Base-by-base conservation (phyloP, 768 basidiomycete species). In the Boletus barrowsii region DNA sequence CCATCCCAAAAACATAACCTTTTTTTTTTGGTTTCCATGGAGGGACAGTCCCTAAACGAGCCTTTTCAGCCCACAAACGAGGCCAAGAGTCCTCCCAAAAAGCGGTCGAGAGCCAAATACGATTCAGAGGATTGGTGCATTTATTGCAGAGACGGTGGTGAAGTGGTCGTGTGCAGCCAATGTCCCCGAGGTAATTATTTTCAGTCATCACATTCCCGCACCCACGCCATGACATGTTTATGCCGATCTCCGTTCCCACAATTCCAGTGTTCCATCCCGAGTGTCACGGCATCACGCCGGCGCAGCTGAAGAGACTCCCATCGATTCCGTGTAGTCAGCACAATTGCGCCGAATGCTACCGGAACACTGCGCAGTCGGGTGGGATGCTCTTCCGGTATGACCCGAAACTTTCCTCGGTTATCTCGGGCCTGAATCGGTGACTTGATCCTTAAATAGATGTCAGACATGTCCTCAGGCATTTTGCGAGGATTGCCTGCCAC, bases 41-140 rank as follows among this genome's bases (percentile, higher is more conserved):
- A 37, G 5, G 18, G 24, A 43, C 10, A 5, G 15, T 42, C 26
- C 33, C 58, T 61, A 42, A 52, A 48, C 49, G 39, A 58, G 42
- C 42, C 15, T 26, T 57, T 56, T 54, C 46, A 63, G 64, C 24
- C 59, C 39, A 47, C 56, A 33, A 42, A 54, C 33, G 51, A 50
- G 24, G 11, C 39, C 50, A 49, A 63, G 57, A 45, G 59, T 10
- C 5, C 53, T 37, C 59, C 51, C 22, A 67, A 68, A 57, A 76
- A 77, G 58, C 63, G 64, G n/a, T 60, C 63, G 37, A 70, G 53
- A 64, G 56, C 49, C 22, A 71, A 72, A 62, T 78, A 73, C 50
- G 82, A 79, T 4, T 77, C 72, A 29, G 81, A 85, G 62, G 83
- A 86, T 55, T 83, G 74, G 70, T 86, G 84, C 63, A 76, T 79